These are phyloP conservation scores for Botrytis porri DNA, from an alignment of 2,329 filamentous ascomycete genomes.

Conservation along the genomic window DNA sequence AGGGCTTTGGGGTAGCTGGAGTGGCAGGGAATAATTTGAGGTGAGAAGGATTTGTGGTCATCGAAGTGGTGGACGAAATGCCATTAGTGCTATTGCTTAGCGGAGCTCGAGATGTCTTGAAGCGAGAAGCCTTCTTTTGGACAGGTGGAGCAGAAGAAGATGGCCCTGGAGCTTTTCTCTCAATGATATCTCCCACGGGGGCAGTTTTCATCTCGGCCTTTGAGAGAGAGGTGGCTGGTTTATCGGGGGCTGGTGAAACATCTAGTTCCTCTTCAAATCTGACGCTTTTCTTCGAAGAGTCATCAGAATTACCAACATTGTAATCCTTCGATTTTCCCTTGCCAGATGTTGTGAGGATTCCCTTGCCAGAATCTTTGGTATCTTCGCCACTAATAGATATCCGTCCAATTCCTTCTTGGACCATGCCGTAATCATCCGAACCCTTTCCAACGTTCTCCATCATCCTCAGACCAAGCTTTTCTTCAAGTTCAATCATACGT, in stretches of 20 bases:
- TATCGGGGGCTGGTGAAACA: constrained; percentile 52
- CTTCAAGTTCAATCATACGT: constrained; percentile 83
- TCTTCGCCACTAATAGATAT: constrained; percentile 47
- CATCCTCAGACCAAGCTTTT: constrained; percentile 61
- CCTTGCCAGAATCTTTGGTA: constrained; percentile 1
- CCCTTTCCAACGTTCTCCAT: constrained; percentile 56
- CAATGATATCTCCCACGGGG: constrained; percentile 50
- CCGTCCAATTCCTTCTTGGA: constrained; percentile 55
- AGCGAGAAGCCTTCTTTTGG: constrained; percentile 43
- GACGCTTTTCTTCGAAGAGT: constrained; percentile 61
- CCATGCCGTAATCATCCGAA: constrained; percentile 35
- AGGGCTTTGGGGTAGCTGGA: constrained; percentile 28
- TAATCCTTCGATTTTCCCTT: constrained; percentile 6
- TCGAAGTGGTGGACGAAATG: constrained; percentile 19
- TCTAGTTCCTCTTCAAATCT: constrained; percentile 76
- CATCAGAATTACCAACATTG: background rate
- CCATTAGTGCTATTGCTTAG: constrained; percentile 24
- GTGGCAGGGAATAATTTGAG: constrained; percentile 30
- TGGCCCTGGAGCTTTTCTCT: constrained; percentile 32
- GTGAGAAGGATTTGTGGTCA: constrained; percentile 14
- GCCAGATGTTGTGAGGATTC: background rate
- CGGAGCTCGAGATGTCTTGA: constrained; percentile 41
- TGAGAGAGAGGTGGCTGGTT: constrained; percentile 27
- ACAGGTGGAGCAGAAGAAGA: constrained; percentile 28
- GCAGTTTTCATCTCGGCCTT: constrained; percentile 22